Base-by-base conservation (phyloP, 495 filamentous ascomycete species). In the Aspergillus asperescens region DNA sequence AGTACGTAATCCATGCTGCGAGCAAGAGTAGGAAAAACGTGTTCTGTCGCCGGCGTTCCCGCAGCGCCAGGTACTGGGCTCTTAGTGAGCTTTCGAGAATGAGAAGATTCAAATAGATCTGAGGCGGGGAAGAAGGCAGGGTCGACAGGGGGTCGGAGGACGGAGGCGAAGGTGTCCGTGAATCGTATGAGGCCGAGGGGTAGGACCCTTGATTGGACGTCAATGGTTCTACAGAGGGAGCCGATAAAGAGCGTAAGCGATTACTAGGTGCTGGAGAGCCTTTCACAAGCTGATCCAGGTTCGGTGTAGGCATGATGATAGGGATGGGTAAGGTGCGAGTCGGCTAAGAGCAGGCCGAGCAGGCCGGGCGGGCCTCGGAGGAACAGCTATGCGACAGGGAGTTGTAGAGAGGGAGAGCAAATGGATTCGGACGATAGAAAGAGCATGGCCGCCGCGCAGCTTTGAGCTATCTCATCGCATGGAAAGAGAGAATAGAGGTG, bases 31-130 rank as follows among this genome's bases (percentile, higher is more conserved):
- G 76, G 68, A 96, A 95, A 71, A 96, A 95, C n/a, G 89, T 93
- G 64, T 97, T 90, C 60, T 95, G 90, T 5, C 93, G 84, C 29
- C 92, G 81, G 37, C 94, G 87, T 41, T 90, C 85, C 19, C 90
- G 89, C 40, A 96, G 78, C 48, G 87, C 83, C 45, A 99, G 80
- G 68, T 95, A 97, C 62, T 99, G 93, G 16, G 86, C 83, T 37
- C 93, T 90, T 20, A 99, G 77, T 12, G 89, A 95, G 42, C 90
- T 89, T 69, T 99, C 93, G 64, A 99, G 86, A 60, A 99, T 92
- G 46, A 99, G 77, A 31, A 99, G 86, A 66, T 99, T 99, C 59
- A 97, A 81, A 73, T 97, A 99, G 61, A 97, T 96, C 72, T 96
- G 94, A n/a, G 89, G 89, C 64, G 87, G 92, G 24, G 91, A 89